Percentiles rank a stretch among this genome's conserved stretches.
These are phyloP conservation scores for Dictyostelium intermedium DNA, from an alignment of 78 protist genomes.

Conservation along the genomic window DNA sequence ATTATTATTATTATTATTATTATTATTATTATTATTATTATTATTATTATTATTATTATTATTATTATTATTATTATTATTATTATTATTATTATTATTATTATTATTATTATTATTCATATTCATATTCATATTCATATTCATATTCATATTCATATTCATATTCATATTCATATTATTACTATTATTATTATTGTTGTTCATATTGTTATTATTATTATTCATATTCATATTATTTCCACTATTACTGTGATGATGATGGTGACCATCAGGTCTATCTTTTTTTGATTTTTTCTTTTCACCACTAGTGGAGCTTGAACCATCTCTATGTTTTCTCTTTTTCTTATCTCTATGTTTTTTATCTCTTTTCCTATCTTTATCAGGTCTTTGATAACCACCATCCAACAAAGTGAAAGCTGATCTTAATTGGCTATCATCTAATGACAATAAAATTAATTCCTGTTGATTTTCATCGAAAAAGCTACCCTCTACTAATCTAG, in stretches of 20 bases:
- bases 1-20: not conserved
- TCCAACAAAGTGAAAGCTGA: conserved; percentile 53
- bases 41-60: not conserved
- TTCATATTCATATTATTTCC: not conserved
- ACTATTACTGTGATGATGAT: not conserved
- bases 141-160: not conserved
- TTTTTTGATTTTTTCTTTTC: not conserved
- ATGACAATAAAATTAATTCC: conserved; percentile 42
- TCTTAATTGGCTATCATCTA: conserved; percentile 34
- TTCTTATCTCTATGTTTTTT: conserved; percentile 1
- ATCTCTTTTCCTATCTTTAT: conserved; percentile 11
- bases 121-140: not conserved
- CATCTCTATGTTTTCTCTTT: conserved; percentile 30
- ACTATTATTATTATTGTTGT: not conserved
- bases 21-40: not conserved
- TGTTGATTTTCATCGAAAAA: conserved; percentile 28
- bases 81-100: not conserved
- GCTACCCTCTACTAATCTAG: conserved; percentile 39
- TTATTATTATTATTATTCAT: not conserved
- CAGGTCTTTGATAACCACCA: conserved; percentile 60
- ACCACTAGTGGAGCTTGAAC: not conserved
- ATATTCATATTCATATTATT: not conserved
- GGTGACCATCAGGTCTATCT: not conserved
- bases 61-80: not conserved
- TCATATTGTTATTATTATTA: not conserved